These are phyloP conservation scores for Lathyrus tuberosus DNA, from an alignment of 306 rosid species.

Conservation along the genomic window DNA sequence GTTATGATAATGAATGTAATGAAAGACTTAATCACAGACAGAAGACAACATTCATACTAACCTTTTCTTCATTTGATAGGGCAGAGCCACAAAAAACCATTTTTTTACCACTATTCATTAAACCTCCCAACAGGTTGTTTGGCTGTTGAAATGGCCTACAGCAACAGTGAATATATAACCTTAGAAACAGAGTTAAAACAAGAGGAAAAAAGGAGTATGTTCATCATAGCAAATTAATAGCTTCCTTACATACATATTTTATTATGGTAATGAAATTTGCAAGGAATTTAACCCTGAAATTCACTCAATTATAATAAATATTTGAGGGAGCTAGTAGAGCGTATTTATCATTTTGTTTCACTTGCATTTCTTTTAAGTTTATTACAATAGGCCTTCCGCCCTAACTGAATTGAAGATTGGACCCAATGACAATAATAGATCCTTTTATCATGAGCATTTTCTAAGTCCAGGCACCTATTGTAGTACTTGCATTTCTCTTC, in stretches of 20 bases:
- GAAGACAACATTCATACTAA: conserved; percentile 31
- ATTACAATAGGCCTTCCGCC: not conserved
- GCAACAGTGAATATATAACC: conserved; percentile 33
- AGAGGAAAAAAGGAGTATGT: not conserved
- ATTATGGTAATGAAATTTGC: not conserved
- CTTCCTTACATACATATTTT: not conserved
- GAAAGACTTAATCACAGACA: conserved; percentile 1
- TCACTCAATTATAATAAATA: conserved; percentile 16
- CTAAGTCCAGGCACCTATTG: too few relatives aligned
- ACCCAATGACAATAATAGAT: not conserved
- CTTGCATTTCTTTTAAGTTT: not conserved
- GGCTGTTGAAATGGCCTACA: conserved; percentile 52
- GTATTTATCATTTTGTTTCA: not conserved
- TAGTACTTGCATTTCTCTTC: too few relatives aligned
- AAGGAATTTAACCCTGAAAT: not conserved
- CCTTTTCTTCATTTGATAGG: conserved; percentile 79
- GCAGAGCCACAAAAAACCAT: conserved; percentile 87
- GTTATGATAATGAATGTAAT: not conserved
- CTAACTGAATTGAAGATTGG: not conserved
- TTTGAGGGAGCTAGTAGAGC: conserved; percentile 1
- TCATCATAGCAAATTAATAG: conserved; percentile 4
- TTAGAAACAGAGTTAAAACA: conserved; percentile 8
- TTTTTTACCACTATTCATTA: conserved; percentile 37
- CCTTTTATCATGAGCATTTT: too few relatives aligned
- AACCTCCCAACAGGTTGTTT: conserved; percentile 38